phyloP scores from a whole-genome alignment of 208 protist genomes.

The Crithidia sp. region DNA sequence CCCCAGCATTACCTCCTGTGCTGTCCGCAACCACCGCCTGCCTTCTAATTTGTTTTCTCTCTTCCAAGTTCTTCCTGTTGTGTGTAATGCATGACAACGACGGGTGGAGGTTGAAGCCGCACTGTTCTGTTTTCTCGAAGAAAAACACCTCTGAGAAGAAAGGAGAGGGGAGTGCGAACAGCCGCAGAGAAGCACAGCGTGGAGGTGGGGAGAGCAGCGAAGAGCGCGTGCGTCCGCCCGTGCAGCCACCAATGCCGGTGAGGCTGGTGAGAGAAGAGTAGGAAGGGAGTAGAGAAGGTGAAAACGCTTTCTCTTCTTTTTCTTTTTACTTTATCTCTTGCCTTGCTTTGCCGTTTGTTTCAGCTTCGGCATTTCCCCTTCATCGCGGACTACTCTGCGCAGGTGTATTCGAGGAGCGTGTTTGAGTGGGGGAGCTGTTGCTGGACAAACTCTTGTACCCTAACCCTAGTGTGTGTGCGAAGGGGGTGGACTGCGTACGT shows the following conservation, averaged over 20 bases:
- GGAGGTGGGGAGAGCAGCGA: not conserved
- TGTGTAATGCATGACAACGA: too few species aligned
- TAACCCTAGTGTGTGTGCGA: constrained; percentile 34
- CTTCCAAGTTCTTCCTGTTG: too few species aligned
- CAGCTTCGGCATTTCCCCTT: not conserved
- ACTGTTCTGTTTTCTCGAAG: not conserved
- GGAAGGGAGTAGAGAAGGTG: not conserved
- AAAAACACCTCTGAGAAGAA: not conserved
- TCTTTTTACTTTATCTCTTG: not conserved
- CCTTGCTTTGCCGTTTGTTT: not conserved
- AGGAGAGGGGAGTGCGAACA: not conserved
- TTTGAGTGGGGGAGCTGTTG: not conserved
- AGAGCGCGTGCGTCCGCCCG: not conserved
- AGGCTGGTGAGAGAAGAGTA: not conserved
- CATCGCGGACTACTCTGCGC: not conserved
- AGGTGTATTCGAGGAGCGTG: too few species aligned
- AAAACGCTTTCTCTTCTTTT: constrained; percentile 2
- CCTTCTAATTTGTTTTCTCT: too few species aligned
- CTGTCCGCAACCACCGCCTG: too few species aligned
- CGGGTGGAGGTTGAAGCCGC: too few species aligned
- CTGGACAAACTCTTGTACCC: constrained; percentile 28
- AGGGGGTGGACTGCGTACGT: not conserved
- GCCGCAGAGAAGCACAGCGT: not conserved
- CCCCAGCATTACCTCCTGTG: too few species aligned
- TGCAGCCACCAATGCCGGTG: constrained; percentile 11